phyloP scores from a whole-genome alignment of 331 rosid genomes.

The Pyrus hybrid region DNA sequence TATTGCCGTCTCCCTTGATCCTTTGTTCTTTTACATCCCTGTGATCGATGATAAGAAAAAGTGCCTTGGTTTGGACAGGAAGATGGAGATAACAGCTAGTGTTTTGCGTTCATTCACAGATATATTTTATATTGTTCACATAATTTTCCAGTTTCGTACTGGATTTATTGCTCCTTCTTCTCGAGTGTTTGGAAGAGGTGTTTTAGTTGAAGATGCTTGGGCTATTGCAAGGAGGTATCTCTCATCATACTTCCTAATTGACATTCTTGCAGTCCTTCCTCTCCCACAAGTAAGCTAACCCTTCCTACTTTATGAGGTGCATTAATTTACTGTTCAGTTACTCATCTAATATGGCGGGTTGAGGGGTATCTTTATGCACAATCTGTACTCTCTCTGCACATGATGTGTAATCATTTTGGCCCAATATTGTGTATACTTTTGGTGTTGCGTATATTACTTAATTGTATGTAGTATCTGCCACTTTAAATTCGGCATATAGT shows the following conservation, averaged over 20 bases:
- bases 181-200: constrained; percentile 96
- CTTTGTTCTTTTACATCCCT: constrained; percentile 86
- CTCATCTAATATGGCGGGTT: neutral
- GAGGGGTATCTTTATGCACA: neutral
- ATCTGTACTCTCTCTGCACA: neutral
- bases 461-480: neutral
- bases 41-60: constrained; percentile 49
- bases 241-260: constrained; percentile 80
- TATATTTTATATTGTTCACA: constrained; percentile 69
- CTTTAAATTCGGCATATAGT: neutral
- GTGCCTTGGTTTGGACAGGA: constrained; percentile 63
- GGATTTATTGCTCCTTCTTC: constrained; percentile 95
- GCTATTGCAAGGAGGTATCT: constrained; percentile 79
- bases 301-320: neutral
- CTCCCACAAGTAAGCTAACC: constrained; percentile 67
- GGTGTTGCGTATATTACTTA: neutral
- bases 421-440: neutral
- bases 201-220: constrained; percentile 83
- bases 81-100: constrained; percentile 62
- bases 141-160: constrained; percentile 78
- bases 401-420: neutral
- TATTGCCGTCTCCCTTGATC: constrained; percentile 84
- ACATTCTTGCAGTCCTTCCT: constrained; percentile 93
- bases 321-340: neutral
- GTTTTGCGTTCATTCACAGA: constrained; percentile 80